A percentile compares a stretch with the other conserved stretches of the same genome.
These are phyloP conservation scores for Phenoliferia sp. DNA, from an alignment of 1,284 basidiomycete species.

Conservation along the genomic window DNA sequence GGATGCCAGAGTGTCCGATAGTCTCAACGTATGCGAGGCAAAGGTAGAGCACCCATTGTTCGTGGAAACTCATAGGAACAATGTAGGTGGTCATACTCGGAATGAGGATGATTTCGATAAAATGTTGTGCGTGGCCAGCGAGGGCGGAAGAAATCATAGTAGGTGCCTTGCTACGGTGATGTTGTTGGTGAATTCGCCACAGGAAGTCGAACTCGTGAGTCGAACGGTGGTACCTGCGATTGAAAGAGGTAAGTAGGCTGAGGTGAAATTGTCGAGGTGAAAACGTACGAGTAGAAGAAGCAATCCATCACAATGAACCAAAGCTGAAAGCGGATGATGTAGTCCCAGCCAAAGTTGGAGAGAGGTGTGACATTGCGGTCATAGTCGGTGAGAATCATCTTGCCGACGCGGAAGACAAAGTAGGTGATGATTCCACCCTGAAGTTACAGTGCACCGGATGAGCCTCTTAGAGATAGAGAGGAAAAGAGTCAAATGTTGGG, in stretches of 20 bases:
- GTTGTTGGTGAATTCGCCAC: not conserved
- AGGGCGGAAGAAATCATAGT: not conserved
- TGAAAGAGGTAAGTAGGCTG: too few species aligned
- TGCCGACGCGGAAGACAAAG: not conserved
- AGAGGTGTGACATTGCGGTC: not conserved
- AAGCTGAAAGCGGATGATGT: not conserved
- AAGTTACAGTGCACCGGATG: not conserved
- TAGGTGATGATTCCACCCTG: conserved; percentile 3
- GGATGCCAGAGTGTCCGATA: conserved; percentile 1
- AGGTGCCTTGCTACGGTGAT: not conserved
- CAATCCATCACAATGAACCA: conserved; percentile 5
- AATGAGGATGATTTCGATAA: conserved; percentile 2
- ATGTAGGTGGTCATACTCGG: not conserved
- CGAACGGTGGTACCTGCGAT: not conserved
- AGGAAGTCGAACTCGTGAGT: conserved; percentile 4
- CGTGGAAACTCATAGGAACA: conserved; percentile 1
- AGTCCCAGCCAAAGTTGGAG: not conserved
- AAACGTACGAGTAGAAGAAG: conserved; percentile 7
- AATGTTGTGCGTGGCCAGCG: not conserved
- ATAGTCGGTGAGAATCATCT: not conserved
- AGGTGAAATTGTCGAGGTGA: too few species aligned
- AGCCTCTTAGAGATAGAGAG: not conserved
- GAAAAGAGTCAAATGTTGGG: not conserved
- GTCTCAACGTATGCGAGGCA: conserved; percentile 1
- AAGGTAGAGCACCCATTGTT: not conserved